Percentiles rank a stretch among this genome's conserved stretches.
These are phyloP conservation scores for Aspergillus awamori DNA, from an alignment of 2,329 filamentous ascomycete genomes.

Conservation along the genomic window DNA sequence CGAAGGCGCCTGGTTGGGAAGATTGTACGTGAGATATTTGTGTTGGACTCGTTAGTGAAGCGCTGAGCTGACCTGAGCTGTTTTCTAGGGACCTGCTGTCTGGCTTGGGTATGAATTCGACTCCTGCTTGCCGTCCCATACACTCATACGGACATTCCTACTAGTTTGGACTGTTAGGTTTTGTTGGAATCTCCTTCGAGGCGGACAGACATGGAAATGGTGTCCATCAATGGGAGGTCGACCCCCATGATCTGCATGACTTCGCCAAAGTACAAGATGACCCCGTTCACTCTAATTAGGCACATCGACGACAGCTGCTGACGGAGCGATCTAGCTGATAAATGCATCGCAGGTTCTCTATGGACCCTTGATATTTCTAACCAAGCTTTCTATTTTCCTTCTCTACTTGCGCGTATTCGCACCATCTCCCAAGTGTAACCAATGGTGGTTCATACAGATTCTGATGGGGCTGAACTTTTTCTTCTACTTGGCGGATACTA, in stretches of 20 bases:
- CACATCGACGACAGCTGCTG: not conserved
- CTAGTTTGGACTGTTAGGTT: conserved; percentile 29
- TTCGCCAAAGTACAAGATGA: conserved; percentile 21
- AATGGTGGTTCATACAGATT: conserved; percentile 26
- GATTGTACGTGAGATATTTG: conserved; percentile 23
- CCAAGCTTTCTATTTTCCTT: conserved; percentile 34
- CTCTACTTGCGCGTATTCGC: conserved; percentile 32
- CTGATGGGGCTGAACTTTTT: conserved; percentile 29
- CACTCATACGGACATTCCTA: conserved; percentile 12
- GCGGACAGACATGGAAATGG: conserved; percentile 27
- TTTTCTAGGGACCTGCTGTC: conserved; percentile 22
- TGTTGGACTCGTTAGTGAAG: not conserved
- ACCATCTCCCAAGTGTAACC: conserved; percentile 21
- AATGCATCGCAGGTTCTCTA: conserved; percentile 32
- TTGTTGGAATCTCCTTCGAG: conserved; percentile 25
- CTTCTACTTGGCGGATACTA: conserved; percentile 29
- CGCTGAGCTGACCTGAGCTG: not conserved
- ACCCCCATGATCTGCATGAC: conserved; percentile 19
- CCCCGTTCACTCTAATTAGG: not conserved
- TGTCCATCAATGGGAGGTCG: conserved; percentile 22
- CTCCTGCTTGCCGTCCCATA: not conserved
- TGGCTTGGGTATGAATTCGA: conserved; percentile 24
- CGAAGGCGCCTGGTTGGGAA: conserved; percentile 25
- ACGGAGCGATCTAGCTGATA: conserved; percentile 15
- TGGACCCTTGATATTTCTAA: conserved; percentile 32